Evolutionary conservation across 768 basidiomycete genomes (phyloP), one percentile per base, ranked within the genome.

Genomic region (Boletus rubropictus): DNA sequence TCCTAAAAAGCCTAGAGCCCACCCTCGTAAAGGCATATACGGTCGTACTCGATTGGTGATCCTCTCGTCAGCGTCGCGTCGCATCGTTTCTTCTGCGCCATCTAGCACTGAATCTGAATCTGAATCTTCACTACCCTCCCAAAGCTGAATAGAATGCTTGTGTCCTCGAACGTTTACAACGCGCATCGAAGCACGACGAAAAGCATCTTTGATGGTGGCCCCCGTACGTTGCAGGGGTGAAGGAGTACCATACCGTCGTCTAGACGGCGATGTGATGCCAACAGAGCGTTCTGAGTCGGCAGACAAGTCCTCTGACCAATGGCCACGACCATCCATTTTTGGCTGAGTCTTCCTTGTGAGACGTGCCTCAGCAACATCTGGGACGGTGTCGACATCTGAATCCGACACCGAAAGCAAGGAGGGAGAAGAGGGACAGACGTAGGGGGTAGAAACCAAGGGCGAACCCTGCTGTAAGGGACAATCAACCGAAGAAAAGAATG

Each of bases 81-180:
- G 63, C 6, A 62, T 67, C 7, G 67, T 70, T 18, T 72, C 69
- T 17, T 69, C 70, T 2, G 67, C 67, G 10, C 62, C 69, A 5
- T 67, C 70, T 5, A 71, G 66, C 7, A 64, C 58, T 0, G 48
- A 57, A 39, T 54, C 60, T 5, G 58, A 50, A 27, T 52, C 53
- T 15, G 48, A 57, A 29, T 64, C 69, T 27, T 73, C 72, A 33
- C 73, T 73, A 2, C 58, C 74, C 42, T 84, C 81, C 6, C 62
- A 69, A 22, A 86, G 58, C 25, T 78, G 71, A 15, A 84, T 61
- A 48, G 82, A 82, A 14, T 76, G 76, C 47, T 82, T 82, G 12
- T 72, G 68, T 2, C 78, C 79, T 7, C 79, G 79, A 46, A 93
- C 64, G 59, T 89, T 90, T 36, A 89, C 89, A n/a, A 93, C 88